Evolutionary conservation across 2,329 filamentous ascomycete species (phyloP), one percentile per base, ranked within the genome.

Genomic region (Colletotrichum phormii): DNA sequence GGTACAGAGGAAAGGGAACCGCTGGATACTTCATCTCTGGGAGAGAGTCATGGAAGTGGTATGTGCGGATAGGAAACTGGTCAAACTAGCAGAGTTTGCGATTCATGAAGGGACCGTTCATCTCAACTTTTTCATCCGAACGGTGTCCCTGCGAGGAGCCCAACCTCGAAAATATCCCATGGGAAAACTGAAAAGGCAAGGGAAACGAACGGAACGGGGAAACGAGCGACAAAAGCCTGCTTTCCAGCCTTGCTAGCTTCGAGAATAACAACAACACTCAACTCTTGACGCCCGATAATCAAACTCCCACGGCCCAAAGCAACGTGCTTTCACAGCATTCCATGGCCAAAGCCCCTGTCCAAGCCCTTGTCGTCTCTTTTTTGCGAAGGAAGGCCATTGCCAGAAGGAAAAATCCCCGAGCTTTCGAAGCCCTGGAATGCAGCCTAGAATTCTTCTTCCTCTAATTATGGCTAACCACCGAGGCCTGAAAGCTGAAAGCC

Each of bases 101-200:
- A 70, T 54, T 72, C 70, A 70, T 61, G 64, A 59, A 61, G 54
- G 42, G 46, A 37, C 31, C 58, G 70, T 70, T 72, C 70, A 64
- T 72, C 70, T 72, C 70, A 64, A 59, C 42, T 70, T 51, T 51
- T 33, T 60, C 26, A 26, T 64, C 70, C 70, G 66, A 70, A 72
- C 70, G 70, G 55, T 72, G 54, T 37, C 70, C 70, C 66, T 70
- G 70, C 60, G 65, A 71, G 53, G 12, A 55, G 70, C 70, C 70
- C 70, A 64, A 72, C 54, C 53, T 55, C 33, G 29, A 58, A 33
- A 31, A 24, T 18, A 1, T 46, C 24, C 62, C 29, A 60, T 13
- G 37, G 53, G 11, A 35, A n/a, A 22, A 35, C 54, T 13, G 37
- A 37, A 11, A 35, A n/a, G 24, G 26, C 54, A 51, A 63, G 31